These are phyloP conservation scores for Phragmites australis DNA, from an alignment of 176 grass and related monocot genomes.

Conservation along the genomic window DNA sequence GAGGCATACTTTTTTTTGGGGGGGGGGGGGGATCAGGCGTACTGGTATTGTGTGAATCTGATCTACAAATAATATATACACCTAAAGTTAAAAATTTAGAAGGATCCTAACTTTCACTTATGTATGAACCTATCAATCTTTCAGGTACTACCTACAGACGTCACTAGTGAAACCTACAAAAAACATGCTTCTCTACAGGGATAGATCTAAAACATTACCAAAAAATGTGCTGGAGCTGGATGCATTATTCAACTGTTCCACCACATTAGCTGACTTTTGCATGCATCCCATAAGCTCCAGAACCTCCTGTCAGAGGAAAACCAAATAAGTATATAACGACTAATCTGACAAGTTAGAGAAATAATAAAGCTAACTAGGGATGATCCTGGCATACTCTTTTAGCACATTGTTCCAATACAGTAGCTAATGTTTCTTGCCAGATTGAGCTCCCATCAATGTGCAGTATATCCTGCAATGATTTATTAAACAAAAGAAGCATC, in stretches of 20 bases:
- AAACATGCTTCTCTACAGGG: background rate
- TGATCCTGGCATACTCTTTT: constrained; percentile 42
- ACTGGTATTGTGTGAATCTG: background rate
- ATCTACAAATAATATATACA: background rate
- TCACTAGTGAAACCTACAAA: constrained; percentile 11
- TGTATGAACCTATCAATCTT: too few relatives aligned
- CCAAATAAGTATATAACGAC: background rate
- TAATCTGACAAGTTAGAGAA: background rate
- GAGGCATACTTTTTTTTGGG: too few relatives aligned
- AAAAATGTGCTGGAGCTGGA: constrained; percentile 52
- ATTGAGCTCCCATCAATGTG: constrained; percentile 59
- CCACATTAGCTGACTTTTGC: constrained; percentile 33
- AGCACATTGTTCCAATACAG: constrained; percentile 52
- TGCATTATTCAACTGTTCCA: constrained; percentile 41
- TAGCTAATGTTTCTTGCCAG: constrained; percentile 62
- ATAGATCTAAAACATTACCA: constrained; percentile 42
- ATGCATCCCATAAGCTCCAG: constrained; percentile 43
- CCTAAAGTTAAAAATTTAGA: background rate
- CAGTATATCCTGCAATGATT: constrained; percentile 55
- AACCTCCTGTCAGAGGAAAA: constrained; percentile 46
- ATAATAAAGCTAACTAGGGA: background rate
- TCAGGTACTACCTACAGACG: background rate
- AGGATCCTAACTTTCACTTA: background rate
- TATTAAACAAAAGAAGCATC: constrained; percentile 14
- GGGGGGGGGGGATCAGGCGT: too few relatives aligned